Conservation (phyloP, 2,329 filamentous ascomycete species). For the Chalara sp. region DNA sequence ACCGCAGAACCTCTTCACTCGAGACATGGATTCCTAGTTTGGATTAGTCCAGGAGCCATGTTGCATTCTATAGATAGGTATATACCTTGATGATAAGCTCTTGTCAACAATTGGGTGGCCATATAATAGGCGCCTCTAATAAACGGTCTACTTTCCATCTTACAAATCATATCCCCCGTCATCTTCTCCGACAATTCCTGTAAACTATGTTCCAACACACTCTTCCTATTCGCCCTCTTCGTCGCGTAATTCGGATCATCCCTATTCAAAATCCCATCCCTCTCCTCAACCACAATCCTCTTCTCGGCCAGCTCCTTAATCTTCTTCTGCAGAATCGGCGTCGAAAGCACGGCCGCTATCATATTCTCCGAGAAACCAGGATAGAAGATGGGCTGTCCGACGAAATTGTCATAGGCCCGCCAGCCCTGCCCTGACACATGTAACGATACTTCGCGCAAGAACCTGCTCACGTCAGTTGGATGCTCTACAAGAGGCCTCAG, state of each 20-base stretch:
- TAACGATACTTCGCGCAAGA: constrained; percentile 86
- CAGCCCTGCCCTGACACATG: constrained; percentile 92
- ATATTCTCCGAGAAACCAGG: constrained; percentile 87
- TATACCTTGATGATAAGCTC: constrained; percentile 86
- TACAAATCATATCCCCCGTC: constrained; percentile 96
- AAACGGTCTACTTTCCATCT: constrained; percentile 92
- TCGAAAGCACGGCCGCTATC: constrained; percentile 69
- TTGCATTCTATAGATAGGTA: not conserved
- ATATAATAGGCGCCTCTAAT: constrained; percentile 91
- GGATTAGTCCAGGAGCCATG: not conserved
- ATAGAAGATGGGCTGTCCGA: constrained; percentile 93
- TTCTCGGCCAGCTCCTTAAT: constrained; percentile 71
- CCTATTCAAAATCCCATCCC: constrained; percentile 59
- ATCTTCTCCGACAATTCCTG: constrained; percentile 77
- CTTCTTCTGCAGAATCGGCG: constrained; percentile 65
- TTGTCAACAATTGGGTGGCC: constrained; percentile 76
- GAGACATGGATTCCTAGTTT: constrained; percentile 74
- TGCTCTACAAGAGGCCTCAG: not conserved
- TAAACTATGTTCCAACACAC: constrained; percentile 65
- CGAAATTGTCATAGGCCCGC: constrained; percentile 85
- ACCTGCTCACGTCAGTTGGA: constrained; percentile 38
- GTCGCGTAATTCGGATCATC: constrained; percentile 47
- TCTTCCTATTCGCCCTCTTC: constrained; percentile 47
- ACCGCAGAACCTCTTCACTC: constrained; percentile 80
- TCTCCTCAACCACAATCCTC: constrained; percentile 68